Evolutionary conservation across 768 basidiomycete species (phyloP).

Genomic region (Tricholoma furcatifolium): DNA sequence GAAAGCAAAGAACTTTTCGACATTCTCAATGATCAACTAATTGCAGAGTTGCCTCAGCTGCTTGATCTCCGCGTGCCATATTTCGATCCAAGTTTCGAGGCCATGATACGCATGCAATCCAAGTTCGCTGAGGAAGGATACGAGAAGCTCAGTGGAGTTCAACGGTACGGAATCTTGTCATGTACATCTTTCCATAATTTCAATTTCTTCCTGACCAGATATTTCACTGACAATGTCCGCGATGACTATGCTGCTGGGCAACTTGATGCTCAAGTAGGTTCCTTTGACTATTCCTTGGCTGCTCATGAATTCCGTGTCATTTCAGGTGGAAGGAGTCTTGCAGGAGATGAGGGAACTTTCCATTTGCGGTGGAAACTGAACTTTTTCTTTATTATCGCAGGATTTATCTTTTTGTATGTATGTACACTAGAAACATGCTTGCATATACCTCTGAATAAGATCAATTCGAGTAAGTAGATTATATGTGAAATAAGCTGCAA

Average conservation of each 20-base stretch:
- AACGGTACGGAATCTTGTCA: constrained; percentile 51
- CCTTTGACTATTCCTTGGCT: background rate
- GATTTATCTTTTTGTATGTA: background rate
- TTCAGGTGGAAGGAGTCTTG: constrained; percentile 89
- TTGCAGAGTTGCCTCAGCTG: constrained; percentile 86
- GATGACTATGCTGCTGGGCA: constrained; percentile 98
- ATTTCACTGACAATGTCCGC: constrained; percentile 85
- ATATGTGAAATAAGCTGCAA: too few relatives aligned
- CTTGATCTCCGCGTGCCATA: constrained; percentile 95
- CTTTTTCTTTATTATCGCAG: background rate
- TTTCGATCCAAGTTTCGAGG: constrained; percentile 98
- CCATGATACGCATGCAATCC: constrained; percentile 97
- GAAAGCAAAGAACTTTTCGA: constrained; percentile 94
- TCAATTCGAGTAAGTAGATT: too few relatives aligned
- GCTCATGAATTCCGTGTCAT: background rate
- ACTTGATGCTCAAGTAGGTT: constrained; percentile 83
- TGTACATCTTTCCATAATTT: background rate
- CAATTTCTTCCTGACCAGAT: constrained; percentile 42
- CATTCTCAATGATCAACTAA: constrained; percentile 88
- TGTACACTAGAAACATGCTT: constrained; percentile 1
- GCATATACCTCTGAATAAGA: too few relatives aligned
- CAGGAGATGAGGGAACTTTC: constrained; percentile 96
- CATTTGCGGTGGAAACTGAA: constrained; percentile 73
- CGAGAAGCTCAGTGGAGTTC: constrained; percentile 93
- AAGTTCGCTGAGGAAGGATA: constrained; percentile 99